Evolutionary conservation across 108 stramenopile species (phyloP), one percentile per base, ranked within the genome.

Genomic region (Skeletonema marinoi): DNA sequence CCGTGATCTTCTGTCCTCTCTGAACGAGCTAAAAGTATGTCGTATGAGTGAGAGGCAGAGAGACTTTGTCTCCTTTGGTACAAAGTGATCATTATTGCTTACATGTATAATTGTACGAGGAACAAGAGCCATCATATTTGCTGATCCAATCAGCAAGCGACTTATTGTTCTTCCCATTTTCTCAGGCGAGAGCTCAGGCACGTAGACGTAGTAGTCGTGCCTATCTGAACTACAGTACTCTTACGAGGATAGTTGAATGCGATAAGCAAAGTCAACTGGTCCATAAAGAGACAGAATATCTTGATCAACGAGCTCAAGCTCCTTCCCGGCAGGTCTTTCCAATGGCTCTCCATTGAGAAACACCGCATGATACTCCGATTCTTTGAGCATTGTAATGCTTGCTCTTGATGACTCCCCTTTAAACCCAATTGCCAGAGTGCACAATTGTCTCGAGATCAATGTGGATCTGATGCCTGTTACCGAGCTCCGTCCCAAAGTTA

Each of bases 321-420:
- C 7, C 54, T 56, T 29, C 54, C 54, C 54, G 10, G 10, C 25
- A 56, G 54, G 54, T 56, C 6, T 25, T 21, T 56, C 25, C 54
- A 56, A 56, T 29, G 54, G 54, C 19, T 56, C 54, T 25, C 54
- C 54, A 29, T 56, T 56, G 54, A 56, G 54, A 25, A 56, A 56
- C 10, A 56, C 25, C 0, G 54, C 54, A 25, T 56, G 54, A 2
- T 25, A 8, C 25, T 56, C 6, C 25, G 54, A 25, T 25, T 56
- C 54, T 56, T 56, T 56, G 54, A 56, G 54, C 54, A 56, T 56
- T 8, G 54, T 10, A 56, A 56, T 10, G 25, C 54, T 29, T 56
- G 54, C 54, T 10, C 54, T 56, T 56, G 54, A 25, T 10, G 21
- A n/a, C 9, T 11, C 25, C 54, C 8, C 25, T 29, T 9, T 9